Evolutionary conservation across 768 basidiomycete genomes (phyloP), one percentile per base, ranked within the genome.

Genomic region (Lentinula detonsa): DNA sequence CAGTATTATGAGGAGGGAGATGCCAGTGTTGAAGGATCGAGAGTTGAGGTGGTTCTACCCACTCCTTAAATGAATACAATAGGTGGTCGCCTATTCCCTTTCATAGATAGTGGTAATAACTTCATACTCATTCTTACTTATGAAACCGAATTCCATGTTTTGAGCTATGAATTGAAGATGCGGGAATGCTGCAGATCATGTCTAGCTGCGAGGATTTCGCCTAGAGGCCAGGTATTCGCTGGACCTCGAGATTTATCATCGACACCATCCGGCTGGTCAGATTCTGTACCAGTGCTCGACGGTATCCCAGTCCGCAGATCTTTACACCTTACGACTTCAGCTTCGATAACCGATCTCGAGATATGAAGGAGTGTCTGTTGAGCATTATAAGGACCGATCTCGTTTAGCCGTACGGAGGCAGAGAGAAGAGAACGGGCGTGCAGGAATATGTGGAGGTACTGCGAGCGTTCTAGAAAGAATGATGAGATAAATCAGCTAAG

Each of bases 171-270:
- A 74, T 99, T 99, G 80, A 99, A 99, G 65, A 98, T 93, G 62
- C 95, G 82, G 48, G 93, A 95, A 75, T 98, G 96, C 72, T 95
- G 92, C 68, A 94, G 75, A 75, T 98, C 96, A 72, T 99, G 97
- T 61, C 97, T 80, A 43, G 85, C 83, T 39, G 90, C 86, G 33
- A 98, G 79, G 43, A 98, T 89, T 74, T 99, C 97, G n/a, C 95
- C 95, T 18, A 99, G 72, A 0, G 96, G 97, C 96, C 96, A 98
- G 15, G 93, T 98, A 67, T 87, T 94, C 40, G 89, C 88, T 4
- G 95, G 94, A 0, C 86, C 88, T 37, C 76, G 66, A 10, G 76
- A 68, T 11, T 67, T 68, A 35, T 78, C 75, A 62, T 83, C 77
- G 62, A 80, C 81, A 6, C 56, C 62, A 7, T 61, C 39, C 18